Percentiles rank a stretch among this genome's conserved stretches.
phyloP scores from a whole-genome alignment of 108 stramenopile genomes.

The Schizochytrium sp. region DNA sequence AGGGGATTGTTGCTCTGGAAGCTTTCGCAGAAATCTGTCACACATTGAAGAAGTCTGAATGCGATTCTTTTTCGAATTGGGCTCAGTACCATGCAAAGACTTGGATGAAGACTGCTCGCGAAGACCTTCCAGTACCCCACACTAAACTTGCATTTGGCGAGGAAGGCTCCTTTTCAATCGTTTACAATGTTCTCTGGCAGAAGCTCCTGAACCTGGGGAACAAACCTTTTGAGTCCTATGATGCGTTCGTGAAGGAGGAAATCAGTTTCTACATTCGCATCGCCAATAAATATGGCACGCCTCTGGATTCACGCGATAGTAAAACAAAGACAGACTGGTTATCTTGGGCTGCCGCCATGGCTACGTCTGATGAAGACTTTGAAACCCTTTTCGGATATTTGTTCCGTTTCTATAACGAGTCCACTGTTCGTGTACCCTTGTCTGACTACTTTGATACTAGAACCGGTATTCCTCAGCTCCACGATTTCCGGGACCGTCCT shows the following conservation, averaged over 20 bases:
- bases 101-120: neutral
- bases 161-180: constrained; percentile 12
- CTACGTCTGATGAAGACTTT: neutral
- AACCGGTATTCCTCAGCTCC: neutral
- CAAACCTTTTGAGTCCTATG: neutral
- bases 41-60: neutral
- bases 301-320: neutral
- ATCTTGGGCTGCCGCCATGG: constrained; percentile 31
- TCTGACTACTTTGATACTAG: constrained; percentile 52
- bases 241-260: neutral
- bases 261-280: neutral
- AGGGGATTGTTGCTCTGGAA: constrained; percentile 60
- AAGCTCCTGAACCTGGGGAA: neutral
- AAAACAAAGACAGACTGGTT: constrained; percentile 60
- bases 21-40: constrained; percentile 41
- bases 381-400: neutral
- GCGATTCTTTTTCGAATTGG: neutral
- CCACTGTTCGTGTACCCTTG: constrained; percentile 22
- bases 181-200: constrained; percentile 60
- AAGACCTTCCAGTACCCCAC: neutral
- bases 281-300: constrained; percentile 33
- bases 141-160: neutral
- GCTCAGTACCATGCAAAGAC: neutral
- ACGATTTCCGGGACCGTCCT: constrained; percentile 55
- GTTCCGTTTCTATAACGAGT: constrained; percentile 36